These are phyloP conservation scores for Backusella mclennaniae DNA, from an alignment of 192 early-diverging fungal species.

Conservation along the genomic window DNA sequence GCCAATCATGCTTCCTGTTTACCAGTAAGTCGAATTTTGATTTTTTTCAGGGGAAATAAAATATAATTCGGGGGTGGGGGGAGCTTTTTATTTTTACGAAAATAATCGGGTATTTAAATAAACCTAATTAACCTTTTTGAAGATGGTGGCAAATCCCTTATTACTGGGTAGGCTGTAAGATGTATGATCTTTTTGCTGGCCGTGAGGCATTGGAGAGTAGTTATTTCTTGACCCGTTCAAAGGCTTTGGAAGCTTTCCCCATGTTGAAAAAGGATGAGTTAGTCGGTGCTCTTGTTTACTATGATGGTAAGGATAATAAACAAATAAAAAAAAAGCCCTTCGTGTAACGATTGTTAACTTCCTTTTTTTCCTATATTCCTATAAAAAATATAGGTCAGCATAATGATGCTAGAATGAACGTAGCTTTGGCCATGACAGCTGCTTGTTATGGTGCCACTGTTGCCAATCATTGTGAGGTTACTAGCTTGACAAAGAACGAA, in stretches of 20 bases:
- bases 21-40: conserved; percentile 56
- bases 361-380: not conserved
- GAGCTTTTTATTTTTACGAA: not conserved
- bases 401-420: conserved; percentile 97
- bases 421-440: conserved; percentile 89
- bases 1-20: conserved; percentile 93
- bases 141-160: conserved; percentile 97
- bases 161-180: conserved; percentile 93
- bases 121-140: conserved; percentile 1
- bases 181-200: conserved; percentile 90
- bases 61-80: not conserved
- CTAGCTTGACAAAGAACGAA: conserved; percentile 72
- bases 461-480: conserved; percentile 91
- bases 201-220: conserved; percentile 73
- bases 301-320: conserved; percentile 67
- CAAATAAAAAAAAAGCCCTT: not conserved
- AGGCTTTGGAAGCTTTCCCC: conserved; percentile 93
- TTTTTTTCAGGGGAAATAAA: not conserved
- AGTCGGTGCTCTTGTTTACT: conserved; percentile 93
- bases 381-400: conserved; percentile 67
- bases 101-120: not conserved
- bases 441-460: conserved; percentile 87
- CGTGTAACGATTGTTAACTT: not conserved
- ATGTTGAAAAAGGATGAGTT: conserved; percentile 88
- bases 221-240: conserved; percentile 81